Evolutionary conservation across 129 eudicot genomes (phyloP).

Genomic region (Logfia minima): DNA sequence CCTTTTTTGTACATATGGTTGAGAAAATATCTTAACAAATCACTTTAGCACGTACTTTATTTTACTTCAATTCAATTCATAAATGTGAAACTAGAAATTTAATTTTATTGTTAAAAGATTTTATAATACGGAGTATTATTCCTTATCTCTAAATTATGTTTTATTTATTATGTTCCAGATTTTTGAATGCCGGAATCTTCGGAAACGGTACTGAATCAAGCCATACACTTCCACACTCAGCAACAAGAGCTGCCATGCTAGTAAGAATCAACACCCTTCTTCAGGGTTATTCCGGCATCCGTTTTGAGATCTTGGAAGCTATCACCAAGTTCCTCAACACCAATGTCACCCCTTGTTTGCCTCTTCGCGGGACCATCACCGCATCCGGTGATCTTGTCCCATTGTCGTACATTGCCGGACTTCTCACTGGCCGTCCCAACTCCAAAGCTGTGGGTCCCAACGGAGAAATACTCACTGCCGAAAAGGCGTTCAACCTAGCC

Average conservation of each 20-base stretch:
- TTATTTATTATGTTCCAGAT: slow-evolving; percentile 33
- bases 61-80: not conserved
- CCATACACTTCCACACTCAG: slow-evolving; percentile 69
- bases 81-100: no score
- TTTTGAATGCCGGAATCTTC: slow-evolving; percentile 79
- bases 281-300: slow-evolving; percentile 86
- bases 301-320: slow-evolving; percentile 82
- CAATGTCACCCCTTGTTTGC: slow-evolving; percentile 73
- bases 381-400: slow-evolving; percentile 91
- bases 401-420: slow-evolving; percentile 81
- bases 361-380: slow-evolving; percentile 87
- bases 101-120: no score
- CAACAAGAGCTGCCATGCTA: slow-evolving; percentile 88
- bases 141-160: not conserved
- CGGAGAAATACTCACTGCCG: slow-evolving; percentile 51
- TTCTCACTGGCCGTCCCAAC: slow-evolving; percentile 82
- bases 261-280: slow-evolving; percentile 86
- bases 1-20: not conserved
- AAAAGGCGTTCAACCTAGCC: slow-evolving; percentile 66
- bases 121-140: no score
- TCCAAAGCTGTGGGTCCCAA: slow-evolving; percentile 75
- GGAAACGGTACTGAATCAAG: slow-evolving; percentile 65
- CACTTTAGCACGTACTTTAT: not conserved
- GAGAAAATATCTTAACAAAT: not conserved
- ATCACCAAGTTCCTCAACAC: slow-evolving; percentile 69